A percentile compares a stretch with the other conserved stretches of the same genome.
Evolutionary conservation across 441 rosid genomes (phyloP).

Genomic region (Gossypium schwendimanii): DNA sequence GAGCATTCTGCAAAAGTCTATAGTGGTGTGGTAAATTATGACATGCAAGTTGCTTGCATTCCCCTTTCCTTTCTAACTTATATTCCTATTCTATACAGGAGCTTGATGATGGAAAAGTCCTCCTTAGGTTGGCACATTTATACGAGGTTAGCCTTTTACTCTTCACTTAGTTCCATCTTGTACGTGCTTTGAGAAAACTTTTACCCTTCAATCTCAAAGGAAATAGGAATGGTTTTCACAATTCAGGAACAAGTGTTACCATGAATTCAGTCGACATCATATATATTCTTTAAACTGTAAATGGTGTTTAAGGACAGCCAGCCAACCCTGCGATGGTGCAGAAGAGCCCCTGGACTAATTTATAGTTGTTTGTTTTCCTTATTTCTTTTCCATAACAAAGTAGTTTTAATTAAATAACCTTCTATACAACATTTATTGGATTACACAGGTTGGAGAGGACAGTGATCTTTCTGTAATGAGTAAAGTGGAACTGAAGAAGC

Average conservation of each 20-base stretch:
- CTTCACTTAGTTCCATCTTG: conserved; percentile 8
- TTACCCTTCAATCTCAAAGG: neutral
- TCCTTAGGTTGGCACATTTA: conserved; percentile 65
- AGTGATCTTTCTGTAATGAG: conserved; percentile 45
- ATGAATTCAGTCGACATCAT: neutral
- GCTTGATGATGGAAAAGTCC: conserved; percentile 49
- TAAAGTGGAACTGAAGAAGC: conserved; percentile 51
- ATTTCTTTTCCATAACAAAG: neutral
- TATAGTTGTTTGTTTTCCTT: neutral
- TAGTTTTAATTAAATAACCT: neutral
- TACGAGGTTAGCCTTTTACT: conserved; percentile 37
- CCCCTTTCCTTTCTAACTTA: neutral
- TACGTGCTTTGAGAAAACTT: neutral
- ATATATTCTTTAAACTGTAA: neutral
- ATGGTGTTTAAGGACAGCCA: neutral
- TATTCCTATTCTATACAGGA: conserved; percentile 32
- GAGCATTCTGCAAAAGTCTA: neutral
- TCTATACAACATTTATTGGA: neutral
- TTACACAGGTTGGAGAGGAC: conserved; percentile 44
- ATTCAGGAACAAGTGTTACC: neutral
- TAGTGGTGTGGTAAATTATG: neutral
- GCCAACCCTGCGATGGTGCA: neutral
- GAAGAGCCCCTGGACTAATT: neutral
- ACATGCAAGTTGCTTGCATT: conserved; percentile 5
- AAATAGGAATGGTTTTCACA: neutral